These are phyloP conservation scores for Zopfochytrium polystomum DNA, from an alignment of 371 early-diverging fungal species.

Conservation along the genomic window DNA sequence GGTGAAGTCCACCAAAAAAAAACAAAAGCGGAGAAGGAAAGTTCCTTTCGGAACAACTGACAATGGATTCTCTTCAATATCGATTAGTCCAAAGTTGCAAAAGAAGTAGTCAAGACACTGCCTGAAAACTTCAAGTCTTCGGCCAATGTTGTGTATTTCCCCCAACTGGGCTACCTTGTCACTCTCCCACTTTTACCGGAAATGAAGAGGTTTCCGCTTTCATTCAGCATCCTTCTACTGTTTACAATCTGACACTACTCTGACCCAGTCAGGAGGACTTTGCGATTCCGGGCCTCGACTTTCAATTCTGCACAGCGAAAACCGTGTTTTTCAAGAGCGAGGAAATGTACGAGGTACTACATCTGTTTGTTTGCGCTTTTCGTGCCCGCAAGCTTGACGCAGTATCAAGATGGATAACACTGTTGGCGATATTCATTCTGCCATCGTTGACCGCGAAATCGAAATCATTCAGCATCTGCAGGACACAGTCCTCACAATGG, in stretches of 20 bases:
- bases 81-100: conserved; percentile 57
- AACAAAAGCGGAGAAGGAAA: too few species aligned
- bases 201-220: conserved; percentile 42
- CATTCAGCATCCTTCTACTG: neutral
- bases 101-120: conserved; percentile 52
- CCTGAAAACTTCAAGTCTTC: conserved; percentile 49
- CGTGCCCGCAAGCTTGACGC: neutral
- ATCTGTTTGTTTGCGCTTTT: neutral
- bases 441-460: conserved; percentile 75
- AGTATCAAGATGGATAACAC: conserved; percentile 56
- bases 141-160: conserved; percentile 78
- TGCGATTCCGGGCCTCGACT: conserved; percentile 42
- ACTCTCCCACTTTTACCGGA: conserved; percentile 58
- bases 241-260: neutral
- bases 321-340: conserved; percentile 71
- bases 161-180: conserved; percentile 72
- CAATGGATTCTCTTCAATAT: neutral
- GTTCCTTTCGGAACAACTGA: neutral
- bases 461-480: conserved; percentile 67
- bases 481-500: conserved; percentile 49
- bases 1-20: conserved; percentile 6
- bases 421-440: conserved; percentile 72
- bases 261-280: conserved; percentile 38
- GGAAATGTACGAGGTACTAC: conserved; percentile 43
- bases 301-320: conserved; percentile 66